Conservation (phyloP, 78 protist species). For the Planoprotostelium fungivorum region DNA sequence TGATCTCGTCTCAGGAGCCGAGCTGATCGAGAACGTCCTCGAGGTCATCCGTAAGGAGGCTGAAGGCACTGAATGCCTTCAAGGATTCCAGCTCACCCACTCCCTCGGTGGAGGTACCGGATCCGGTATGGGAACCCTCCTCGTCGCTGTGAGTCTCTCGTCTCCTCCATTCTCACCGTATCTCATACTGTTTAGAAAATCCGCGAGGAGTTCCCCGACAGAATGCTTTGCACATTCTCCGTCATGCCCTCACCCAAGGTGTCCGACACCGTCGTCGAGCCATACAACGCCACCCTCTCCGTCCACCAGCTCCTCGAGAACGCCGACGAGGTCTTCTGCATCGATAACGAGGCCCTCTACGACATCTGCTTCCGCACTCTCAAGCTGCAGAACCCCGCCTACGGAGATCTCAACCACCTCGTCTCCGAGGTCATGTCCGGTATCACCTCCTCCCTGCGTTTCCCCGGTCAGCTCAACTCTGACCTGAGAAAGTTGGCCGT, state of each 20-base stretch:
- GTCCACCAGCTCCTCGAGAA: constrained; percentile 91
- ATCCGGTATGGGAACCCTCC: constrained; percentile 87
- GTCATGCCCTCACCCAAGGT: constrained; percentile 93
- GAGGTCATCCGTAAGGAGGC: constrained; percentile 93
- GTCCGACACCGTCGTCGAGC: constrained; percentile 94
- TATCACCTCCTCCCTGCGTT: constrained; percentile 89
- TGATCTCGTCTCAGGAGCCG: no score
- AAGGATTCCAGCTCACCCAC: constrained; percentile 95
- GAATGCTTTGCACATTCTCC: constrained; percentile 85
- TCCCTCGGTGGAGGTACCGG: constrained; percentile 99
- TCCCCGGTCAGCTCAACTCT: constrained; percentile 90
- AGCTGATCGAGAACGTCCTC: constrained; percentile 83
- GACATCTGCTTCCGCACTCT: constrained; percentile 88
- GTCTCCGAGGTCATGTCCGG: constrained; percentile 91
- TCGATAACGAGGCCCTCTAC: constrained; percentile 96
- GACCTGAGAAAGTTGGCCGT: constrained; percentile 96
- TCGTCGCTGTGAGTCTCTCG: constrained; percentile 12
- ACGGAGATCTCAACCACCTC: constrained; percentile 90
- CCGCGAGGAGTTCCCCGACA: constrained; percentile 63
- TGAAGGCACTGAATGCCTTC: constrained; percentile 91
- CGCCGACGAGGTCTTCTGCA: constrained; percentile 81
- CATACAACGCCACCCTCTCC: constrained; percentile 93
- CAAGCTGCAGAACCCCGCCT: constrained; percentile 85
- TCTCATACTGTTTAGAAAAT: constrained; percentile 74
- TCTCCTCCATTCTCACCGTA: not conserved